Evolutionary conservation across 2,329 filamentous ascomycete genomes (phyloP), one percentile per base, ranked within the genome.

Genomic region (Rhinocladiella mackenziei): DNA sequence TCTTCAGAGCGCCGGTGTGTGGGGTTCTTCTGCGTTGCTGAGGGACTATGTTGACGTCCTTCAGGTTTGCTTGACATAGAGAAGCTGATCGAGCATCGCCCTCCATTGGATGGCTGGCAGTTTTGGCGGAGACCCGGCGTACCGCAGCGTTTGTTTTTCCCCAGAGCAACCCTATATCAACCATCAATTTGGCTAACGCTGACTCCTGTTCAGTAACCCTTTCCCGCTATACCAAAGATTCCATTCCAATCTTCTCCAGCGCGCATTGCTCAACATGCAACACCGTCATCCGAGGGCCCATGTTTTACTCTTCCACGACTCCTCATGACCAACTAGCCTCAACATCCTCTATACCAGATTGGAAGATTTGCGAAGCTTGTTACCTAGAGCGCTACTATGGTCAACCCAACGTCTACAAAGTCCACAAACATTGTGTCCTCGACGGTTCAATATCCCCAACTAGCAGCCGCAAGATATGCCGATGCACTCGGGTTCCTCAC

Each of bases 51-150:
- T 11, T 26, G 23, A 26, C 23, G 34, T 35, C 48, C 7, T 49
- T 33, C 22, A 23, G 62, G 60, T 3, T 63, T 66, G 14, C 56
- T 68, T 2, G 65, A 68, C 31, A 62, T 68, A 18, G 65, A 68
- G 43, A 65, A 66, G n/a, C 31, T 65, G 2, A 59, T 67, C 13
- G 63, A 68, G 50, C 54, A 66, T 43, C 56, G 60, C 7, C 56
- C 60, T 5, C 50, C 57, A 15, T 25, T 56, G 2, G 44, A 53
- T 10, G 47, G 48, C 17, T 29, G 53, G 1, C 46, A 44, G 0
- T 58, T 62, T 33, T 57, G 54, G 55, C 62, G 58, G 31, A 47
- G 57, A 9, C 56, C 56, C 8, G 46, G 43, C 1, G 44, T 58
- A 13, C 57, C 60, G 2, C 57, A 60, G 33, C 32, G 33, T 36